Conservation (phyloP, 2,329 filamentous ascomycete genomes). For the Venturia asperata region DNA sequence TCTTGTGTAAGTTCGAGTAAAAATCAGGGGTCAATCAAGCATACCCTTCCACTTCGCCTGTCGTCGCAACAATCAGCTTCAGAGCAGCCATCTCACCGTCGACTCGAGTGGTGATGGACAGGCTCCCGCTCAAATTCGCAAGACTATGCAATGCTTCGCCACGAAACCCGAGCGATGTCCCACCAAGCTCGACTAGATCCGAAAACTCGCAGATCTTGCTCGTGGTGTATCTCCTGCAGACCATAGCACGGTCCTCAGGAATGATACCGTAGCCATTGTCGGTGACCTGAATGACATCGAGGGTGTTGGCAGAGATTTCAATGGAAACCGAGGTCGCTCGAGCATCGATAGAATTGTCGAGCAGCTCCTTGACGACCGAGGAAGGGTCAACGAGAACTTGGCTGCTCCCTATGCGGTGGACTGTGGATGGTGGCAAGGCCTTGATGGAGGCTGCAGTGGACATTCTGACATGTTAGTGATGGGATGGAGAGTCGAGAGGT, state of each 20-base stretch:
- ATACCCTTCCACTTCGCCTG: constrained; percentile 44
- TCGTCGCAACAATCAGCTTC: constrained; percentile 43
- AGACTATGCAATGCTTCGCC: constrained; percentile 65
- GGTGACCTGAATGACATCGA: constrained; percentile 62
- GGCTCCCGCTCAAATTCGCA: constrained; percentile 49
- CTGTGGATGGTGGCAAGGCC: constrained; percentile 35
- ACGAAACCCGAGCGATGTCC: constrained; percentile 63
- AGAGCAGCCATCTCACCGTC: constrained; percentile 53
- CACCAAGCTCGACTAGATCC: constrained; percentile 52
- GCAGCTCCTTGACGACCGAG: constrained; percentile 64
- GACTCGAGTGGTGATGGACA: constrained; percentile 58
- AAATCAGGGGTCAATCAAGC: constrained; percentile 8
- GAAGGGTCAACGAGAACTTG: constrained; percentile 53
- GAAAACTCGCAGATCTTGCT: constrained; percentile 63
- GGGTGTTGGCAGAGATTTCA: constrained; percentile 55
- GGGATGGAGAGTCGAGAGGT: background rate
- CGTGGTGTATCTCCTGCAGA: constrained; percentile 63
- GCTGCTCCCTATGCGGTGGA: constrained; percentile 46
- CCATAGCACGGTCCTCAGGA: constrained; percentile 51
- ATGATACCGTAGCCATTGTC: constrained; percentile 69
- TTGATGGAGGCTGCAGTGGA: constrained; percentile 29
- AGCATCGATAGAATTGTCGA: constrained; percentile 72
- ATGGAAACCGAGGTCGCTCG: constrained; percentile 60
- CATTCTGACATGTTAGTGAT: background rate
- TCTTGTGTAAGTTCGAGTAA: background rate